Conservation (phyloP, 345 rosid species). For the Dipteronia sinensis region DNA sequence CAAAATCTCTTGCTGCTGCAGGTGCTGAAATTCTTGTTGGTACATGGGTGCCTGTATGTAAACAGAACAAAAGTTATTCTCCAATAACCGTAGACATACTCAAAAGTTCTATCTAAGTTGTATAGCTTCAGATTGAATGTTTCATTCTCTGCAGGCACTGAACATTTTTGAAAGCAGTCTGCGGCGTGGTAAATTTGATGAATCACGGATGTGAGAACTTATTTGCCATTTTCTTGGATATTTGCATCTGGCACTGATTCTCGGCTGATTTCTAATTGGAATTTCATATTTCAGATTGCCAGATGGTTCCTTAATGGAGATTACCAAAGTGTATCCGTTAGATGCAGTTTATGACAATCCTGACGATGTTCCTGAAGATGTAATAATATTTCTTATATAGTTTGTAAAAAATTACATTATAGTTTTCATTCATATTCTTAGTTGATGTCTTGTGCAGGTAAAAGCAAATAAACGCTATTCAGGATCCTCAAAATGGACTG, state of each 20-base stretch:
- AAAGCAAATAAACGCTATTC: slow-evolving; percentile 61
- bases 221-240: neutral
- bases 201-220: slow-evolving; percentile 53
- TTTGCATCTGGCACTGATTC: neutral
- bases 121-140: neutral
- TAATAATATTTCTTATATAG: slow-evolving; percentile 17
- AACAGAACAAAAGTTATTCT: neutral
- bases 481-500: slow-evolving; percentile 67
- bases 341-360: slow-evolving; percentile 67
- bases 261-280: slow-evolving; percentile 2
- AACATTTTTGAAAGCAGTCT: slow-evolving; percentile 65
- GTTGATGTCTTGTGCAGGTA: slow-evolving; percentile 38
- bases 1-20: slow-evolving; percentile 70
- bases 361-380: slow-evolving; percentile 67
- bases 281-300: slow-evolving; percentile 49
- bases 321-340: slow-evolving; percentile 61
- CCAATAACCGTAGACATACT: neutral
- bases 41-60: slow-evolving; percentile 71
- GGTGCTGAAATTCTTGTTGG: slow-evolving; percentile 71
- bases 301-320: slow-evolving; percentile 71
- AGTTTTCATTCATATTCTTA: neutral
- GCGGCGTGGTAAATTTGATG: slow-evolving; percentile 57
- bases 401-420: neutral
- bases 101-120: neutral
- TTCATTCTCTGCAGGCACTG: slow-evolving; percentile 43